Evolutionary conservation across 495 filamentous ascomycete genomes (phyloP).

Genomic region (Penicillium cataractarum): DNA sequence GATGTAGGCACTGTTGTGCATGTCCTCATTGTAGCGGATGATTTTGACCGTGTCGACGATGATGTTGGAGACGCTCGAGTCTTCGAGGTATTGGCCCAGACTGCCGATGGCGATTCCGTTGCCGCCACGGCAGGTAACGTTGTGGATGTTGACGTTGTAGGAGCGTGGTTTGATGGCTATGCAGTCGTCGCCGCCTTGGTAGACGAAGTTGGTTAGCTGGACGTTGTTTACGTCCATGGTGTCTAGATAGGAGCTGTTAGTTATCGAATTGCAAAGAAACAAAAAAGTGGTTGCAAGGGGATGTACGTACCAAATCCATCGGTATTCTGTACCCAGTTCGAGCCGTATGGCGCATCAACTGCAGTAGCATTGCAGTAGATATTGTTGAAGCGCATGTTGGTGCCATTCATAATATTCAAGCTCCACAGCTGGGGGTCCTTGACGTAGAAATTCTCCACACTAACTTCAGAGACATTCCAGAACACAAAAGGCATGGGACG

Average conservation of each 20-base stretch:
- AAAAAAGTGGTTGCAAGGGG: not conserved
- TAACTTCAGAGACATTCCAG: constrained; percentile 60
- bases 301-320: constrained; percentile 51
- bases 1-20: constrained; percentile 57
- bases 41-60: constrained; percentile 50
- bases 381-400: constrained; percentile 56
- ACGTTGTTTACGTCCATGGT: constrained; percentile 61
- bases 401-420: constrained; percentile 63
- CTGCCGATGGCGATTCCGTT: constrained; percentile 62
- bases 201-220: constrained; percentile 55
- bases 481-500: constrained; percentile 64
- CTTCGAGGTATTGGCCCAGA: constrained; percentile 61
- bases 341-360: constrained; percentile 51
- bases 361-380: constrained; percentile 55
- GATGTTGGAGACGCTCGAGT: constrained; percentile 53
- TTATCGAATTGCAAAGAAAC: not conserved
- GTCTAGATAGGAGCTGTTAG: constrained; percentile 29
- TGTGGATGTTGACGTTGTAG: constrained; percentile 54
- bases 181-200: constrained; percentile 63
- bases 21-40: constrained; percentile 50
- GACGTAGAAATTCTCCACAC: constrained; percentile 56
- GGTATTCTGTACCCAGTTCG: constrained; percentile 63
- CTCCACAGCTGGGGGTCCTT: constrained; percentile 58
- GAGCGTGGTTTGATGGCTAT: constrained; percentile 61
- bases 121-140: constrained; percentile 56